Conservation (phyloP, 164 flowering plant genomes). For the Magnolia kwangsiensis region DNA sequence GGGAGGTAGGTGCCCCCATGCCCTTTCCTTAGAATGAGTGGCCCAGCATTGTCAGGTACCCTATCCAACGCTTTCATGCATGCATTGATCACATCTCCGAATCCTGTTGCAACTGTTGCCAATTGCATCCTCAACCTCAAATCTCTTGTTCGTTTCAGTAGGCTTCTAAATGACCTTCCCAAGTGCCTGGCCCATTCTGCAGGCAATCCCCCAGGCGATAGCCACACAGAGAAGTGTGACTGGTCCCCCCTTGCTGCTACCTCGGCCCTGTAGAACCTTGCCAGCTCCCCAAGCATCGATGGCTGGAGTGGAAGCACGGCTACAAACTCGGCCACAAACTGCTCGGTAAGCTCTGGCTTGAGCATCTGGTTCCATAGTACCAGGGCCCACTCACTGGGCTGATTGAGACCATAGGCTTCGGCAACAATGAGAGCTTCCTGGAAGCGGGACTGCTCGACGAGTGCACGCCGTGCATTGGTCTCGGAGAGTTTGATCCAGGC, state of each 20-base stretch:
- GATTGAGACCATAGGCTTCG: conserved; percentile 88
- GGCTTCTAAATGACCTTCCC: conserved; percentile 78
- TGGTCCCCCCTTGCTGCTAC: conserved; percentile 92
- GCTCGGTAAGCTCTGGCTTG: conserved; percentile 83
- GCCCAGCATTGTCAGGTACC: conserved; percentile 85
- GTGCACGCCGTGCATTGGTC: conserved; percentile 88
- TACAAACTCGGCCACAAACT: conserved; percentile 89
- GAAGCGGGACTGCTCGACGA: conserved; percentile 95
- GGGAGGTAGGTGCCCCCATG: conserved; percentile 98
- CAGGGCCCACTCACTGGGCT: conserved; percentile 92
- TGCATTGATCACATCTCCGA: conserved; percentile 61
- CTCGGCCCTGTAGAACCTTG: conserved; percentile 84
- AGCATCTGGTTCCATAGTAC: conserved; percentile 98
- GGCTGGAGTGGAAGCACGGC: conserved; percentile 90
- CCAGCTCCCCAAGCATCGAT: conserved; percentile 77
- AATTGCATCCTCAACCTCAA: conserved; percentile 62
- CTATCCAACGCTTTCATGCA: conserved; percentile 62
- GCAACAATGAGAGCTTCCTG: conserved; percentile 96
- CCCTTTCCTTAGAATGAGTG: conserved; percentile 85
- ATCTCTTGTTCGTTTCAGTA: conserved; percentile 85
- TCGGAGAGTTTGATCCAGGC: conserved; percentile 79
- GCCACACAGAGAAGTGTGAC: conserved; percentile 94
- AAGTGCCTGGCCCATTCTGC: conserved; percentile 93
- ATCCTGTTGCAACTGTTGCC: conserved; percentile 82
- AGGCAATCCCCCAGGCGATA: conserved; percentile 90